Evolutionary conservation across 257 asterid species (phyloP).

Genomic region (Solanum virginianum): DNA sequence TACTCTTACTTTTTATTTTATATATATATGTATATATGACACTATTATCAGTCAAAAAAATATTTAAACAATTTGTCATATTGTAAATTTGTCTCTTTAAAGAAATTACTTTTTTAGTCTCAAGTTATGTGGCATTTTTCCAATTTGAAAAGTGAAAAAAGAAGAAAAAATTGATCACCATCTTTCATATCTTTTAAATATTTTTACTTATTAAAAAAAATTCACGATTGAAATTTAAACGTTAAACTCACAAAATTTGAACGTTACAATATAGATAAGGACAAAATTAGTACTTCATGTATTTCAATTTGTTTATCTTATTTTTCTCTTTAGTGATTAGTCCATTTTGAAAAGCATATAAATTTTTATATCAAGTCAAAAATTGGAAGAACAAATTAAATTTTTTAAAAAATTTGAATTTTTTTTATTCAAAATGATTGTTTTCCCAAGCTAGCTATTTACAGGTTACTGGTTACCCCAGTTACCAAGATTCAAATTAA

Average conservation of each 20-base stretch:
- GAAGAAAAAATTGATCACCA: not conserved
- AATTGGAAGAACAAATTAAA: not conserved
- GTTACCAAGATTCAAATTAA: not conserved
- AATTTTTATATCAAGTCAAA: not conserved
- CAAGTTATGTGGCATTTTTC: not conserved
- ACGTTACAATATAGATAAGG: too few relatives aligned
- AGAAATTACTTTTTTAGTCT: accelerated
- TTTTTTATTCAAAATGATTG: not conserved
- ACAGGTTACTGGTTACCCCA: not conserved
- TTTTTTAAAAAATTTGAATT: not conserved
- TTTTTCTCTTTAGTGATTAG: too few relatives aligned
- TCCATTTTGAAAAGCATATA: too few relatives aligned
- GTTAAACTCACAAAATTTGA: not conserved
- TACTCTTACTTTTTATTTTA: not conserved
- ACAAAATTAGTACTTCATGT: not conserved
- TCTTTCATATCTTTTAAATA: not conserved
- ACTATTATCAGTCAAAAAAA: not conserved
- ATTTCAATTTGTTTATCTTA: not conserved
- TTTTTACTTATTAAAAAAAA: not conserved
- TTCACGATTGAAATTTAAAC: not conserved
- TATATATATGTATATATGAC: not conserved
- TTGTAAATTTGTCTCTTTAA: not conserved
- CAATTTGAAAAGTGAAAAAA: not conserved
- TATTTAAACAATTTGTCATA: not conserved
- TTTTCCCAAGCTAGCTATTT: not conserved